Evolutionary conservation across 2,329 filamentous ascomycete genomes (phyloP), one percentile per base, ranked within the genome.

Genomic region (Colletotrichum gigasporum): DNA sequence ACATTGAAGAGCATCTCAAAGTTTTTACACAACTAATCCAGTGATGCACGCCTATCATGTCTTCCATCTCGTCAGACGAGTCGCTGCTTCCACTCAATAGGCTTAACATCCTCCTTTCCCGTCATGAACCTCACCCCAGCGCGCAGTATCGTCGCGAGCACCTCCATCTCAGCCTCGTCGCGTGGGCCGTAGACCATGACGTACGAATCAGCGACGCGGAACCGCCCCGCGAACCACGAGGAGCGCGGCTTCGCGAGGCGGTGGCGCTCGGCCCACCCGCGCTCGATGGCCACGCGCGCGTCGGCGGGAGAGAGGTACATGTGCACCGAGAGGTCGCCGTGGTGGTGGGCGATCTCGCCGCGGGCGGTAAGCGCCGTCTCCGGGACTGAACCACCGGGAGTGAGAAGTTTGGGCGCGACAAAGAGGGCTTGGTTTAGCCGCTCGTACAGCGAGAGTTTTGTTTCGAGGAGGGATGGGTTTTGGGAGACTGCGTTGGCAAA

Each of bases 191-290:
- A 82, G 0, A 82, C 41, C 44, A 82, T 50, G 28, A 81, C 70
- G 55, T 79, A 82, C 0, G 72, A 72, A 69, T 73, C 74, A 0
- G 54, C 65, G n/a, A 67, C 10, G 12, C 41, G 54, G n/a, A 28
- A 50, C 14, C 55, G 26, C 20, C 24, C 28, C 1, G 37, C 32
- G 1, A 67, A 16, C 30, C 51, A 45, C 1, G 48, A 42, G 4
- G 28, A 37, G 5, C 22, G 32, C 1, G 79, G 77, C 41, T 78
- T 4, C 1, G 65, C 39, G 2, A 82, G 69, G 50, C 64, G 67
- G 50, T 81, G 79, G 4, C 79, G 69, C 70, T 80, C 75, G 16
- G 72, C 79, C 79, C 80, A 82, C 0, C 78, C 78, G 41, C 68
- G 71, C 4, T 58, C 69, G 45, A 80, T 73, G 2, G 73, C 72